A percentile compares a stretch with the other conserved stretches of the same genome.
Conservation (phyloP, 352 stramenopile species). For the Globisporangium emineosum region DNA sequence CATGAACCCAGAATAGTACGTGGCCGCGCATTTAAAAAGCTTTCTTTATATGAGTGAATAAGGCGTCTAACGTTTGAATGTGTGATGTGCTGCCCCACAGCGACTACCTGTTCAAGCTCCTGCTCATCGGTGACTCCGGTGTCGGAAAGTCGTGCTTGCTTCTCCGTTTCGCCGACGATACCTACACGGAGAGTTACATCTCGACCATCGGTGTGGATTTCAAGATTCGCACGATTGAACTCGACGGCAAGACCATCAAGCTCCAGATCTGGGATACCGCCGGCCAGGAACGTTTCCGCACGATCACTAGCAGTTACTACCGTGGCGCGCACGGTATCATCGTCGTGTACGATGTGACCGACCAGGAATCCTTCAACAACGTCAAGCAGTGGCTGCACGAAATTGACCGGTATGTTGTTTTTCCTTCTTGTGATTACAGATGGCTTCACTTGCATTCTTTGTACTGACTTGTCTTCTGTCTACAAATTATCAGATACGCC, state of each 20-base stretch:
- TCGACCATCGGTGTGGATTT: conserved; percentile 99
- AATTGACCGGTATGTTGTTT: conserved; percentile 58
- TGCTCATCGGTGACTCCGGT: conserved; percentile 97
- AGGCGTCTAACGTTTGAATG: conserved; percentile 10
- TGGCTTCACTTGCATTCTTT: background rate
- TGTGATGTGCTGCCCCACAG: conserved; percentile 30
- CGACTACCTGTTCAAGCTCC: conserved; percentile 99
- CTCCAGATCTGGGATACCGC: conserved; percentile 99
- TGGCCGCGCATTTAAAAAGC: conserved; percentile 15
- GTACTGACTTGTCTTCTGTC: background rate
- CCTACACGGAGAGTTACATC: conserved; percentile 99
- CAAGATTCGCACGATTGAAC: conserved; percentile 99
- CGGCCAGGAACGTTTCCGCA: conserved; percentile 99
- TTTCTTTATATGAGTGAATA: background rate
- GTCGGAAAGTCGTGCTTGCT: conserved; percentile 99
- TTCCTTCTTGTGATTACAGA: background rate
- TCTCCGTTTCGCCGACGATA: conserved; percentile 99
- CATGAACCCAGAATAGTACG: conserved; percentile 94
- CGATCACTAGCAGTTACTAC: conserved; percentile 99
- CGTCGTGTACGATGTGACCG: conserved; percentile 99
- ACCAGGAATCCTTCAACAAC: conserved; percentile 97
- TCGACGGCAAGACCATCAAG: conserved; percentile 99
- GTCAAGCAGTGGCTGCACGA: conserved; percentile 98
- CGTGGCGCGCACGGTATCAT: conserved; percentile 99
- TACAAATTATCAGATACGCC: conserved; percentile 81